phyloP scores from a whole-genome alignment of 129 eudicot species.

The Daucus carota region DNA sequence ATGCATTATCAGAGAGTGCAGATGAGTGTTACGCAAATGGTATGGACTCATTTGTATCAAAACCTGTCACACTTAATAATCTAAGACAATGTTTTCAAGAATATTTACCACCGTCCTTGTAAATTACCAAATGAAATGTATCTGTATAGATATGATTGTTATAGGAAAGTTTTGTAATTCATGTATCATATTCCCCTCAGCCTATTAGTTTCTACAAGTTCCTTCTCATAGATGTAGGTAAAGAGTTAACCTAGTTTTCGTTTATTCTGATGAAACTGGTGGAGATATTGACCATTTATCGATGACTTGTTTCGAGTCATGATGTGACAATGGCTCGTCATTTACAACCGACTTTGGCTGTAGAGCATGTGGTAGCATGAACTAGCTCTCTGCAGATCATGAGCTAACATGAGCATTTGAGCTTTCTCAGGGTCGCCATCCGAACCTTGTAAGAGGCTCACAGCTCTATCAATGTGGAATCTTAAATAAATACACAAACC shows the following conservation, averaged over 20 bases:
- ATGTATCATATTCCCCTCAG: conserved; percentile 17
- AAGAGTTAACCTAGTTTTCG: not conserved
- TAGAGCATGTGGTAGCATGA: not conserved
- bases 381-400: not conserved
- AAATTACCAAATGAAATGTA: conserved; percentile 31
- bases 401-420: not conserved
- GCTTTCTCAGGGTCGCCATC: not conserved
- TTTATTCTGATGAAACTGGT: not conserved
- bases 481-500: no score
- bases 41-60: conserved; percentile 91
- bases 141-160: conserved; percentile 56
- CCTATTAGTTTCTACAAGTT: not conserved
- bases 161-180: conserved; percentile 91
- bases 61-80: conserved; percentile 73
- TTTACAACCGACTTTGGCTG: not conserved
- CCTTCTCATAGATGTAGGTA: not conserved
- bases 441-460: not conserved
- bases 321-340: not conserved
- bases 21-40: conserved; percentile 91
- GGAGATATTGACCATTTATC: not conserved
- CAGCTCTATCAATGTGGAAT: not conserved
- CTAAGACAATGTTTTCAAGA: conserved; percentile 69
- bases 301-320: not conserved
- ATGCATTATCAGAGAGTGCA: conserved; percentile 87
- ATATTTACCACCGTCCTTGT: conserved; percentile 34